Base-by-base conservation (phyloP, 1,284 basidiomycete species). In the Flammula alnicola region DNA sequence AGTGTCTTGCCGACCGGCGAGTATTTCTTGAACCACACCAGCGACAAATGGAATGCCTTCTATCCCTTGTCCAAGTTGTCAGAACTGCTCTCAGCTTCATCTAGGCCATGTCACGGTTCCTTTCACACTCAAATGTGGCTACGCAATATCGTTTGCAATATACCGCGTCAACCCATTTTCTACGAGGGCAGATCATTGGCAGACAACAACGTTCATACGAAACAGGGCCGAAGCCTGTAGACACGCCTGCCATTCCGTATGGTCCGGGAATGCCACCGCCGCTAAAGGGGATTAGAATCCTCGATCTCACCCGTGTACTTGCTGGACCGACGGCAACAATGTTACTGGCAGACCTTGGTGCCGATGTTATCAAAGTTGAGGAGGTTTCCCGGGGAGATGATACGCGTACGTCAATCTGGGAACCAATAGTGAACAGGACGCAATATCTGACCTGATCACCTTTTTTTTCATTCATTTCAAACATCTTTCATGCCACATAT, bases 331-430 rank as follows among this genome's bases (percentile, higher is more conserved):
- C 89, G 5, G 83, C 86, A 22, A 93, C 95, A 2, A 94, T 96
- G 93, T 78, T 95, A 51, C 77, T 95, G 14, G 93, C 84, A 25
- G 92, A 95, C 72, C 74, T 93, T 17, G 92, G 88, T 40, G 94
- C 95, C 47, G 93, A 97, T 65, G 93, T 98, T 29, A 86, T 97
- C 69, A 98, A 93, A 69, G 81, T 94, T 17, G 92, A 95, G 65
- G 87, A 92, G 59, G 80, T 86, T 26, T 78, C 78, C 22, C 78
- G 78, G 48, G 95, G 95, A 26, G 95, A 98, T 64, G 95, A 98
- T 70, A 98, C 95, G 17, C 83, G 95, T 88, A 69, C 31, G 57
- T 61, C 9, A 33, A 23, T 19, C n/a, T 36, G 4, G 16, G 32
- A 19, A 45, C 31, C 19, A 39, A 22, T 23, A 17, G 25, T 25